Evolutionary conservation across 2,329 filamentous ascomycete species (phyloP).

Genomic region (Hyphodiscus sp.): DNA sequence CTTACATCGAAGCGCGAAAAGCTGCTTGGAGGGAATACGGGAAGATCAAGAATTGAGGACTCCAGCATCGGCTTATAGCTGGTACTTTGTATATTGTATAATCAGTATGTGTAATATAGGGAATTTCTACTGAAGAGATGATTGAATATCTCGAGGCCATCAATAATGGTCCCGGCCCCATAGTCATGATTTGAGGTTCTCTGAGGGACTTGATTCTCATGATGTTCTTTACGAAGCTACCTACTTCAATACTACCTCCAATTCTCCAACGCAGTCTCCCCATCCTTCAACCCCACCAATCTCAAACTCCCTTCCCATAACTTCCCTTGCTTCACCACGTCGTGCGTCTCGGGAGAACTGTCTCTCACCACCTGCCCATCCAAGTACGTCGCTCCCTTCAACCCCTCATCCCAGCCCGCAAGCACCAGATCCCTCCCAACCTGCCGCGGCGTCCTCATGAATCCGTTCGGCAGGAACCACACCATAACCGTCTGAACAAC

Average conservation of each 20-base stretch:
- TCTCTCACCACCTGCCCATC: conserved; percentile 30
- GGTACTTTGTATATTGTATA: not conserved
- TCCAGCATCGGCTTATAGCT: not conserved
- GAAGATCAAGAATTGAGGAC: not conserved
- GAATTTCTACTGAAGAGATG: no score
- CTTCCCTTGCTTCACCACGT: conserved; percentile 27
- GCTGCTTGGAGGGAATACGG: conserved; percentile 21
- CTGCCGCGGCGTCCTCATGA: conserved; percentile 29
- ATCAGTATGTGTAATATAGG: not conserved
- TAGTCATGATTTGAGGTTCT: no score
- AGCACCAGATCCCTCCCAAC: conserved; percentile 31
- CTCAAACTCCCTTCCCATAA: conserved; percentile 30
- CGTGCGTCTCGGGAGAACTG: conserved; percentile 27
- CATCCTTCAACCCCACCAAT: conserved; percentile 10
- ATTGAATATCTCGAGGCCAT: no score
- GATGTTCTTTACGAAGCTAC: no score
- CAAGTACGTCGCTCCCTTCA: conserved; percentile 25
- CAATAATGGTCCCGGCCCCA: no score
- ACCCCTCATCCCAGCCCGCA: conserved; percentile 28
- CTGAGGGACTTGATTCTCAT: no score
- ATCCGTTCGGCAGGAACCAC: conserved; percentile 27
- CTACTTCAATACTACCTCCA: not conserved
- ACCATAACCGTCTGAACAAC: not conserved
- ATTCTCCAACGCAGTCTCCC: conserved; percentile 6
- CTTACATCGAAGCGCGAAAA: conserved; percentile 24